Base-by-base conservation (phyloP, 2,329 filamentous ascomycete genomes). In the Phyllosticta citribraziliensis region DNA sequence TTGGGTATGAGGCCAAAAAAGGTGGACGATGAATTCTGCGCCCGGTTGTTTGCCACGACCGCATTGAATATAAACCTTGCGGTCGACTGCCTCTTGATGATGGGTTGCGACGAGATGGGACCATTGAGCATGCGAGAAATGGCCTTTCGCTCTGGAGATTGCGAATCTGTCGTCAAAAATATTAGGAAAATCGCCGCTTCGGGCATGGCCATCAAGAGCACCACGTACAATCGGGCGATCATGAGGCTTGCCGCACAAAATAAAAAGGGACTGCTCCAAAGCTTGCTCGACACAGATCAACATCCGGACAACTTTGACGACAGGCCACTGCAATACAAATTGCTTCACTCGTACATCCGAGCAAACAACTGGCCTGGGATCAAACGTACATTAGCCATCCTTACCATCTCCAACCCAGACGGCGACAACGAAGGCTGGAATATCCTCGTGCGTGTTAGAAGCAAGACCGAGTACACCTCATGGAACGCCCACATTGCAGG, bases 1-100 rank as follows among this genome's bases (percentile, higher is more conserved):
- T 8, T 47, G 17, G 40, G 40, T 4, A 47, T 47, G 40, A 47
- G 74, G 33, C 73, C 75, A n/a, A 77, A 78, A 47, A 70, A 74
- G 50, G 72, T 80, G 55, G 71, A 74, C 67, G 89, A 94, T 70
- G 74, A 78, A 0, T 81, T 95, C 30, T 87, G 88, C 19, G 88
- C 91, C n/a, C 83, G 86, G 64, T 85, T 91, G 76, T 92, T 96
- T 70, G 91, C 91, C 10, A 88, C 86, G 1, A 86, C 80, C 62
- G 88, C 89, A 72, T 81, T 94, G 22, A 83, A 86, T 1, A 78
- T 91, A 10, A 85, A 92, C 61, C 82, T 87, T 65, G 84, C 90
- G 25, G 84, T 95, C 60, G 82, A 82, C 35, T 81, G 88, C 6
- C 76, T 94, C 19, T 79, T 82, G 61, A 84, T 88, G 67, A 82